These are phyloP conservation scores for Barnettozyma pratensis DNA, from an alignment of 805 yeast species.

Conservation along the genomic window DNA sequence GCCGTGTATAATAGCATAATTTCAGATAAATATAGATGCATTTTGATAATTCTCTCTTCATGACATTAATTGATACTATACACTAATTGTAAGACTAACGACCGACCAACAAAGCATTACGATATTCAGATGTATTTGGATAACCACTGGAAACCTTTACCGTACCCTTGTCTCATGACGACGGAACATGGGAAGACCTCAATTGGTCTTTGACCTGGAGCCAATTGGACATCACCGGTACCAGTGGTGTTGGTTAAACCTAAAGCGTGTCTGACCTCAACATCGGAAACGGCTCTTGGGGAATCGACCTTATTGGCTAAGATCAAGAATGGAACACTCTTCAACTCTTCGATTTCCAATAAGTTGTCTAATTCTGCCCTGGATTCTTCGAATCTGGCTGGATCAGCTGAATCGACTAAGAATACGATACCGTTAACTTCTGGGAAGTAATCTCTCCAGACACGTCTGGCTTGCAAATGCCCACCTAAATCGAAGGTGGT, in stretches of 20 bases:
- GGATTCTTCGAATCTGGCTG: slow-evolving; percentile 91
- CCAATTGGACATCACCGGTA: slow-evolving; percentile 64
- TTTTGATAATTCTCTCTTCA: not conserved
- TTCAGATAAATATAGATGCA: not conserved
- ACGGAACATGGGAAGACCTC: slow-evolving; percentile 98
- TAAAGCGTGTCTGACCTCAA: slow-evolving; percentile 85
- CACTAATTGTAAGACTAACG: not conserved
- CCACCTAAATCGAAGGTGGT: slow-evolving; percentile 99
- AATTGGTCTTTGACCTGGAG: slow-evolving; percentile 73
- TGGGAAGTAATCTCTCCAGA: slow-evolving; percentile 99
- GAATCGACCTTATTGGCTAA: slow-evolving; percentile 97
- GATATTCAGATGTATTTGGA: slow-evolving; percentile 76
- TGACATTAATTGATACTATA: not conserved
- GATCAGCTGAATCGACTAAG: slow-evolving; percentile 95
- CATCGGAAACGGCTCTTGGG: slow-evolving; percentile 90
- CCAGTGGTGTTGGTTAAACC: slow-evolving; percentile 90
- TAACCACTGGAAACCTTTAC: slow-evolving; percentile 97
- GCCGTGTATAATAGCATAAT: slow-evolving; percentile 13
- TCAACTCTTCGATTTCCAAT: slow-evolving; percentile 87
- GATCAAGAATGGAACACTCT: slow-evolving; percentile 84
- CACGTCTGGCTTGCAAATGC: slow-evolving; percentile 96
- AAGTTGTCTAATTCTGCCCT: slow-evolving; percentile 92
- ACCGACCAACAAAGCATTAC: not conserved
- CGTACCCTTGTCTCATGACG: slow-evolving; percentile 97
- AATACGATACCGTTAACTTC: slow-evolving; percentile 97